Percentiles rank a stretch among this genome's conserved stretches.
These are phyloP conservation scores for Oxyria digyna DNA, from an alignment of 148 eudicot species.

Conservation along the genomic window DNA sequence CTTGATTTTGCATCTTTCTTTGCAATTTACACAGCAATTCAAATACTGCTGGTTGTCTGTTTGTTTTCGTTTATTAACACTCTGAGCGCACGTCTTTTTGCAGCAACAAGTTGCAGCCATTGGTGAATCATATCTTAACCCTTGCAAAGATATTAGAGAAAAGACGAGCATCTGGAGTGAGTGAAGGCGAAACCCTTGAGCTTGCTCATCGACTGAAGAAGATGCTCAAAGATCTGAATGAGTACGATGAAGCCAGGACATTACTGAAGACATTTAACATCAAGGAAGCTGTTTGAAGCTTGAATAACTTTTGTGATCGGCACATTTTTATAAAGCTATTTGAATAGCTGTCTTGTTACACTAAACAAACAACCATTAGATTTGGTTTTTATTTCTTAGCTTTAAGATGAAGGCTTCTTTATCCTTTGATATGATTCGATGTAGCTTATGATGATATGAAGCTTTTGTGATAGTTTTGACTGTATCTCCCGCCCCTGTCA, in stretches of 20 bases:
- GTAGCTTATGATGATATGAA: too few relatives aligned
- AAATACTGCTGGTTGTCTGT: neutral
- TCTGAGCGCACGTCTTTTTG: conserved; percentile 4
- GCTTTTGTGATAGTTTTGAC: too few relatives aligned
- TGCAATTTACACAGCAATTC: neutral
- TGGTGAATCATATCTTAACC: conserved; percentile 55
- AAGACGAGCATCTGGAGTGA: conserved; percentile 33
- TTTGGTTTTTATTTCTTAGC: neutral
- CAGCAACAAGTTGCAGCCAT: conserved; percentile 74
- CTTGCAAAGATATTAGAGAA: conserved; percentile 61
- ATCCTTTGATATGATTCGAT: too few relatives aligned
- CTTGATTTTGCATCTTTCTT: neutral
- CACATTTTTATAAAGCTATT: neutral
- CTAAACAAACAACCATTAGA: neutral
- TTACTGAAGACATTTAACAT: conserved; percentile 64
- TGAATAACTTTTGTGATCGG: neutral
- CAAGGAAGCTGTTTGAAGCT: conserved; percentile 56
- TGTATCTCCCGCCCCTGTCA: too few relatives aligned
- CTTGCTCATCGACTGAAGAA: conserved; percentile 81
- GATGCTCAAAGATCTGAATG: conserved; percentile 86
- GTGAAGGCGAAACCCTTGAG: conserved; percentile 36
- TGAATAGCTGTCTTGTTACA: neutral
- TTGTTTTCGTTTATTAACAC: neutral
- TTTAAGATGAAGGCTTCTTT: neutral
- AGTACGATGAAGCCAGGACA: conserved; percentile 72